Base-by-base conservation (phyloP, 2,329 filamentous ascomycete genomes). In the Lasiodiplodia sp. region DNA sequence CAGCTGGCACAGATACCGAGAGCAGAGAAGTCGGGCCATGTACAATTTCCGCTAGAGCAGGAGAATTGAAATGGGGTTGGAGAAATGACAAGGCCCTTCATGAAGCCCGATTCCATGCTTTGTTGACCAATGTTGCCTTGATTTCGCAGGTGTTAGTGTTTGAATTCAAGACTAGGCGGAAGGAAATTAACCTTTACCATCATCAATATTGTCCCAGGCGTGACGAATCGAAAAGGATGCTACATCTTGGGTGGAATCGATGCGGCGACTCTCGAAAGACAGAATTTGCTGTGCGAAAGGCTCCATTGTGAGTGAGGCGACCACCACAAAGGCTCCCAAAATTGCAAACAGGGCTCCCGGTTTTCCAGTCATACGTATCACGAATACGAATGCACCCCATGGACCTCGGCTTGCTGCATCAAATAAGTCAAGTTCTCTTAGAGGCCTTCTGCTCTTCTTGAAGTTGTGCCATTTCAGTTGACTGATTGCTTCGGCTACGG, bases 381-480 rank as follows among this genome's bases (percentile, higher is more conserved):
- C 14, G n/a, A 67, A 57, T 5, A 37, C 28, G 11, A 37, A 14
- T 0, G 64, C 23, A 12, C 52, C 52, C 52, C 64, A 67, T 16
- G 64, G 52, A 11, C 64, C 77, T 12, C 76, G 70, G 40, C 75
- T 76, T 0, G 77, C 75, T 12, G 71, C 72, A 52, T 78, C 76
- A 25, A 76, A 78, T 4, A 70, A 21, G 55, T 77, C 73, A n/a
- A 78, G 70, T 31, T 77, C 68, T 25, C 67, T 37, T 6, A 79
- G 68, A 21, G 58, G 57, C 14, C 67, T 71, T 8, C 37, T 21
- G 2, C 52, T 63, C 11, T 66, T 57, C 11, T 70, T 47, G 63
- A 77, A 77, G 66, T 77, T 73, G 4, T 70, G n/a, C 79, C 79
- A 81, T 70, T 81, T 81, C 37, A 79, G 70, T 68, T 82, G 80